Evolutionary conservation across 495 filamentous ascomycete species (phyloP).

Genomic region (Penicillium herquei): DNA sequence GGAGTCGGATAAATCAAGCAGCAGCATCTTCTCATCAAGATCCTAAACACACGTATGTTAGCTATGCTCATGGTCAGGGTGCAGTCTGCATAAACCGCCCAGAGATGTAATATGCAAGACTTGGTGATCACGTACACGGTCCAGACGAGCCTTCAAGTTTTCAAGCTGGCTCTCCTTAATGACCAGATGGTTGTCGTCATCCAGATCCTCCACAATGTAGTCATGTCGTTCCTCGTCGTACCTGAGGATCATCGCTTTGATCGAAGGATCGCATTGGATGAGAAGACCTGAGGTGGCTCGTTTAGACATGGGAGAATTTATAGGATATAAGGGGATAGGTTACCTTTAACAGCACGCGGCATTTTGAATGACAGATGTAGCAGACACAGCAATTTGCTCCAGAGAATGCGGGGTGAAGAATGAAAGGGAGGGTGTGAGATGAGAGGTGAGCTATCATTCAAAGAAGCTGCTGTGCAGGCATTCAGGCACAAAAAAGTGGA

Average conservation of each 20-base stretch:
- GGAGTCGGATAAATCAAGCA: slow-evolving; percentile 51
- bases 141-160: slow-evolving; percentile 55
- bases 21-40: slow-evolving; percentile 54
- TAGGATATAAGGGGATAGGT: background rate
- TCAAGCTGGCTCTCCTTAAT: slow-evolving; percentile 69
- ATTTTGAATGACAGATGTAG: slow-evolving; percentile 17
- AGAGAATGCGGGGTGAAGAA: background rate
- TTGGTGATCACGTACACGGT: slow-evolving; percentile 49
- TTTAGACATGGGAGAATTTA: background rate
- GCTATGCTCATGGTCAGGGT: background rate
- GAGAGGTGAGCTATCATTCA: background rate
- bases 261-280: slow-evolving; percentile 74
- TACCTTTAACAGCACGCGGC: slow-evolving; percentile 52
- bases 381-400: too few species aligned
- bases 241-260: slow-evolving; percentile 73
- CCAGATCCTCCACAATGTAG: slow-evolving; percentile 74
- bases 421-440: background rate
- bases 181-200: slow-evolving; percentile 66
- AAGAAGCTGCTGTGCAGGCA: background rate
- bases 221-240: slow-evolving; percentile 67
- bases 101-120: background rate
- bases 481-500: slow-evolving; percentile 13
- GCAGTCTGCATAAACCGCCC: background rate
- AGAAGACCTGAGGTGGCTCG: slow-evolving; percentile 54
- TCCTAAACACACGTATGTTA: slow-evolving; percentile 31